Percentiles rank a stretch among this genome's conserved stretches.
These are phyloP conservation scores for Mollisiaceae sp. DNA, from an alignment of 2,329 filamentous ascomycete species.

Conservation along the genomic window DNA sequence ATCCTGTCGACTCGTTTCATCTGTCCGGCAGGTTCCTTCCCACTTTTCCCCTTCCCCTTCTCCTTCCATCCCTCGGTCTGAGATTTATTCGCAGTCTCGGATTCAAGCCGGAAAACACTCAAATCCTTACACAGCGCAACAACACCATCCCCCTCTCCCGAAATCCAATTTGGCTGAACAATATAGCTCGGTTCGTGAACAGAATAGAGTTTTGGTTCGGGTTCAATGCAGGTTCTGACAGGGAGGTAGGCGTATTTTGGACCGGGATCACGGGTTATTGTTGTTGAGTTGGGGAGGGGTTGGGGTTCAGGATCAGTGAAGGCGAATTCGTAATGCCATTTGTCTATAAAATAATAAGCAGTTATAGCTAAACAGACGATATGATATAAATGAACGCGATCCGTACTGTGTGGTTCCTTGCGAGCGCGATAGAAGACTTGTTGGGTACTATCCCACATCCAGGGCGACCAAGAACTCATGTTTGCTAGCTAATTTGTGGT, in stretches of 20 bases:
- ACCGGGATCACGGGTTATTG: not conserved
- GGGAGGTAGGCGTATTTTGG: not conserved
- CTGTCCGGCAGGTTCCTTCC: not conserved
- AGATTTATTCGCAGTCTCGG: too few relatives aligned
- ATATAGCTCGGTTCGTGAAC: not conserved
- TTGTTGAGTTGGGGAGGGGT: not conserved
- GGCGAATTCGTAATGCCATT: not conserved
- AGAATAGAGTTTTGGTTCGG: not conserved
- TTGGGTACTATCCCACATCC: not conserved
- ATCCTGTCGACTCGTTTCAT: not conserved
- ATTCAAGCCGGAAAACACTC: not conserved
- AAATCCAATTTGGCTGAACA: not conserved
- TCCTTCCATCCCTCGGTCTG: too few relatives aligned
- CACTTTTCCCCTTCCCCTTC: not conserved
- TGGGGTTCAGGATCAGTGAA: not conserved
- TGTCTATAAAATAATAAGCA: not conserved
- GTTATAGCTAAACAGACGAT: not conserved
- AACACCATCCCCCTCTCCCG: not conserved
- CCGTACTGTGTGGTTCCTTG: not conserved
- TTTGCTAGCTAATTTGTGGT: not conserved
- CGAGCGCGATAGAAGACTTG: not conserved
- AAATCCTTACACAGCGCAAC: not conserved
- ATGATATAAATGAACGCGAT: not conserved
- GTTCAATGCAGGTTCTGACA: too few relatives aligned
- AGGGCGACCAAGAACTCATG: constrained; percentile 1